Evolutionary conservation across 345 rosid species (phyloP).

Genomic region (Psidium friedrichsthalianum): DNA sequence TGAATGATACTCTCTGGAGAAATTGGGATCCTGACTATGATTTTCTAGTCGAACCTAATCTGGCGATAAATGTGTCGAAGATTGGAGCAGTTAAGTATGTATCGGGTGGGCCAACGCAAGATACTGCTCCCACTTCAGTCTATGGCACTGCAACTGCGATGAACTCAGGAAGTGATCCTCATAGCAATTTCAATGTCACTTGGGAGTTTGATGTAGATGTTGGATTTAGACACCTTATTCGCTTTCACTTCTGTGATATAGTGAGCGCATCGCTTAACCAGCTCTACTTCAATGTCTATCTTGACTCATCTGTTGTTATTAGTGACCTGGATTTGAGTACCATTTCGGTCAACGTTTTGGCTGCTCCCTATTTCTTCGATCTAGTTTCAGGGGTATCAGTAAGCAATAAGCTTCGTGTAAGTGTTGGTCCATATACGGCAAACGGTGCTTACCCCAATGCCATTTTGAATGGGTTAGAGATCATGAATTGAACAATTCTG

Average conservation of each 20-base stretch:
- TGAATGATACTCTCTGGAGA: constrained; percentile 65
- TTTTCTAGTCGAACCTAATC: constrained; percentile 23
- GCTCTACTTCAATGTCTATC: constrained; percentile 68
- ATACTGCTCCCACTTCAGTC: constrained; percentile 52
- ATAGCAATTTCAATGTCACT: constrained; percentile 61
- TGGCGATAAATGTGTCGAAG: constrained; percentile 29
- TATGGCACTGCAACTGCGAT: constrained; percentile 62
- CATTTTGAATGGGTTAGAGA: constrained; percentile 68
- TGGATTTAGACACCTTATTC: constrained; percentile 58
- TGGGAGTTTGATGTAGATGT: constrained; percentile 64
- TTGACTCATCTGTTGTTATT: constrained; percentile 36
- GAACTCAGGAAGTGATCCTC: constrained; percentile 39
- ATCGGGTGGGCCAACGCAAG: constrained; percentile 32
- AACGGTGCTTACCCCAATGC: constrained; percentile 26
- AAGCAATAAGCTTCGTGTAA: constrained; percentile 38
- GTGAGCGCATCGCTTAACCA: constrained; percentile 30
- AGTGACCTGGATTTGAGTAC: constrained; percentile 43
- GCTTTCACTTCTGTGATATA: constrained; percentile 88
- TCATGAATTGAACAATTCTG: constrained; percentile 57
- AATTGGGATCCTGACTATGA: constrained; percentile 64
- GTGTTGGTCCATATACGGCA: constrained; percentile 30
- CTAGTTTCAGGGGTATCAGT: constrained; percentile 21
- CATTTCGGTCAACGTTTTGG: constrained; percentile 11
- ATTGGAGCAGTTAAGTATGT: constrained; percentile 37
- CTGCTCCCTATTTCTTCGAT: constrained; percentile 44